Percentiles rank a stretch among this genome's conserved stretches.
Conservation (phyloP, 2,329 filamentous ascomycete species). For the Colletotrichum somersetense region DNA sequence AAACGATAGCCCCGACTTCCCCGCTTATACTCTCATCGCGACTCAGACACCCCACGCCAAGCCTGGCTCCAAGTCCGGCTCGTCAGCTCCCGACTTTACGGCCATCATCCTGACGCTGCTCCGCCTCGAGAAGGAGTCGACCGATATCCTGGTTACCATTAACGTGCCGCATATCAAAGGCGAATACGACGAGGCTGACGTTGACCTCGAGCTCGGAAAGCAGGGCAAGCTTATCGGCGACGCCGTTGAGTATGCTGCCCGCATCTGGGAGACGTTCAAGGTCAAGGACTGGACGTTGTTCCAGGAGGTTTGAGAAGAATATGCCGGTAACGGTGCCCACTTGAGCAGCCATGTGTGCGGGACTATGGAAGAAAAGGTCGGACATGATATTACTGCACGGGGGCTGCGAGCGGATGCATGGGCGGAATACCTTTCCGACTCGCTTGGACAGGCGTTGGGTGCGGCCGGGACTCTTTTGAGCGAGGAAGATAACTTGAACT, state of each 20-base stretch:
- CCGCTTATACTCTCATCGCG: conserved; percentile 78
- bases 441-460: conserved; percentile 12
- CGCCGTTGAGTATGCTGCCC: conserved; percentile 74
- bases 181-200: conserved; percentile 79
- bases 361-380: neutral
- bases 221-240: conserved; percentile 77
- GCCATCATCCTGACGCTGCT: conserved; percentile 83
- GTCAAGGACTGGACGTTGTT: conserved; percentile 88
- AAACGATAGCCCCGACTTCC: conserved; percentile 59
- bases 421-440: neutral
- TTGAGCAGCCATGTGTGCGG: neutral
- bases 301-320: conserved; percentile 51
- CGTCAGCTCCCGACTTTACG: conserved; percentile 71
- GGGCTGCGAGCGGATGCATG: conserved; percentile 2
- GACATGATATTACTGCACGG: neutral
- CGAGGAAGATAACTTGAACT: neutral
- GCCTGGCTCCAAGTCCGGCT: conserved; percentile 43
- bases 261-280: conserved; percentile 79
- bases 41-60: conserved; percentile 64
- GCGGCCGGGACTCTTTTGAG: neutral
- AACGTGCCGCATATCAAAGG: conserved; percentile 88
- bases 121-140: conserved; percentile 78
- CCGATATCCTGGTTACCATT: conserved; percentile 87
- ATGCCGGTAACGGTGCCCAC: no score
- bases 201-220: conserved; percentile 75